These are phyloP conservation scores for Ceratocystis huliohia DNA, from an alignment of 2,329 filamentous ascomycete genomes.

Conservation along the genomic window DNA sequence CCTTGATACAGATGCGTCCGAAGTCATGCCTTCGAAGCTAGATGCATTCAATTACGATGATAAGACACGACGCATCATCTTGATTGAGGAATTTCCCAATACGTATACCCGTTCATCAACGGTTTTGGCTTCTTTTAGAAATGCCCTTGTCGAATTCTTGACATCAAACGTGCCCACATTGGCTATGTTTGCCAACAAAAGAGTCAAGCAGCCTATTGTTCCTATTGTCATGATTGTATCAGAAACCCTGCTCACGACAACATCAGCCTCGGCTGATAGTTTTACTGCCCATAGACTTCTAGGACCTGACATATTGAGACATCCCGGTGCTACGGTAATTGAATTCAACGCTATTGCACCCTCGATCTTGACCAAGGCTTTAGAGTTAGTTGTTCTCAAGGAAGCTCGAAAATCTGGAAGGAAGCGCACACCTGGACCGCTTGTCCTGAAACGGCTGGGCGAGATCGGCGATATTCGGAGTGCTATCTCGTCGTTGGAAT, in stretches of 20 bases:
- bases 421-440: slow-evolving; percentile 61
- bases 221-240: slow-evolving; percentile 86
- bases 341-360: slow-evolving; percentile 90
- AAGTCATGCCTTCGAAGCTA: not conserved
- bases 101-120: slow-evolving; percentile 55
- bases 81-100: slow-evolving; percentile 74
- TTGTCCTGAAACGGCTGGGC: slow-evolving; percentile 64
- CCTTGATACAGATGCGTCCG: slow-evolving; percentile 36
- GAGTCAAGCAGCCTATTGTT: slow-evolving; percentile 37
- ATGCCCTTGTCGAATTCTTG: slow-evolving; percentile 62
- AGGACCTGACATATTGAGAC: slow-evolving; percentile 71
- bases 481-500: slow-evolving; percentile 84
- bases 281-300: slow-evolving; percentile 85
- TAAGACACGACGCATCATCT: slow-evolving; percentile 41
- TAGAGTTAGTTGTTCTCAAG: slow-evolving; percentile 71
- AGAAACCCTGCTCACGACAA: slow-evolving; percentile 76
- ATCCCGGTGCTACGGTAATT: slow-evolving; percentile 65
- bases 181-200: slow-evolving; percentile 34
- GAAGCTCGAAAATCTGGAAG: slow-evolving; percentile 69
- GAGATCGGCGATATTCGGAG: slow-evolving; percentile 86
- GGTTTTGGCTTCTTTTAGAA: slow-evolving; percentile 57
- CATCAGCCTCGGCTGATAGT: slow-evolving; percentile 72
- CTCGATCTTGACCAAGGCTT: slow-evolving; percentile 69
- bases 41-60: slow-evolving; percentile 14
- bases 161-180: slow-evolving; percentile 51